Evolutionary conservation across 257 asterid species (phyloP), one percentile per base, ranked within the genome.

Genomic region (Agastache rugosa): DNA sequence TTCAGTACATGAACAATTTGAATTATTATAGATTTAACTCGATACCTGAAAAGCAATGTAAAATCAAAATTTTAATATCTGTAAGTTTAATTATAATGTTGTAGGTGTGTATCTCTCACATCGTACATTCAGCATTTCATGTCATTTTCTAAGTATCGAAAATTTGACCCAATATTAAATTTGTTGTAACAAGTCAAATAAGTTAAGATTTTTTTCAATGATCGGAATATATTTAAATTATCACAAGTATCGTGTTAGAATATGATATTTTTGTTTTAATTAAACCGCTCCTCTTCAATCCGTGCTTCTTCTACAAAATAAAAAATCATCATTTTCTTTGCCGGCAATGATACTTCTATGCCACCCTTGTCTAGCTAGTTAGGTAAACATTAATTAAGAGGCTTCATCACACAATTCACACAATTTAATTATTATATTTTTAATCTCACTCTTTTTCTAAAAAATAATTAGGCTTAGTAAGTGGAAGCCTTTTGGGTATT

Each of bases 341-440:
- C 79, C 79, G 78, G 76, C 78, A 80, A 64, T 45, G 39, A 74
- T 69, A 29, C 75, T 62, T 2, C 9, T 50, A 29, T 74, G 61
- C 67, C 75, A 72, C 67, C 65, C 25, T 73, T 73, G 72, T 69
- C 73, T 79, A n/a, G 64, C 37, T 31, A 31, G 37, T 61, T 68
- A 47, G 60, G 42, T 72, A 62, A 34, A 58, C n/a, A 50, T 58
- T 45, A 54, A 66, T 68, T 34, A n/a, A 42, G 56, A 51, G 48
- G 45, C 25, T 68, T 75, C 56, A 41, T 45, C 71, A 37, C 34
- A 60, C 41, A 70, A 51, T 68, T 45, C 71, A 37, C 34, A 60
- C 41, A 70, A 51, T 68, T 27, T 29, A 48, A 6, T 48, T 41
- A 14, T 23, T 8, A n/a, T 69, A 39, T 50, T 48, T 16, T 23